Percentiles rank a stretch among this genome's conserved stretches.
Conservation (phyloP, 176 grass and related monocot genomes). For the Phyllostachys edulis region DNA sequence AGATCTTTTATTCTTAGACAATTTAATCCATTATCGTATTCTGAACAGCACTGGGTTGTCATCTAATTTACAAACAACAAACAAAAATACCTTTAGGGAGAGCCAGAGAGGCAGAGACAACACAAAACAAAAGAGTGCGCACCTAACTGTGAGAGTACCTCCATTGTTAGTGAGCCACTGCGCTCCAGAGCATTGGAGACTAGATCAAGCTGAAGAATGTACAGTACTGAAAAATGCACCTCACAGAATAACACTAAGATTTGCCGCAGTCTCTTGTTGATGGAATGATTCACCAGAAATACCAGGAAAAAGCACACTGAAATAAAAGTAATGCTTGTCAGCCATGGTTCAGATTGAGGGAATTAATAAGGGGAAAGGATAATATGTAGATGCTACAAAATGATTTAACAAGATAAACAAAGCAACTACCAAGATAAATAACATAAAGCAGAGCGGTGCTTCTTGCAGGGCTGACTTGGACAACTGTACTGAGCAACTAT, state of each 20-base stretch:
- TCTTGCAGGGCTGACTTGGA: not conserved
- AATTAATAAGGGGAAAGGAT: conserved; percentile 2
- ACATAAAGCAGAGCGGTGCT: not conserved
- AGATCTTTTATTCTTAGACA: not conserved
- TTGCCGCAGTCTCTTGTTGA: conserved; percentile 68
- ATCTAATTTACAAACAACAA: conserved; percentile 6
- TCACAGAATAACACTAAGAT: conserved; percentile 88
- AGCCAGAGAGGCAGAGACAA: conserved; percentile 21
- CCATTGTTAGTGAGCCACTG: conserved; percentile 62
- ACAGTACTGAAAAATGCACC: conserved; percentile 83
- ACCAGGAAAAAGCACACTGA: conserved; percentile 97
- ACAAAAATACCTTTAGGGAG: conserved; percentile 9
- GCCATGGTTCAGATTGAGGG: conserved; percentile 10
- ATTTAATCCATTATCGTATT: not conserved
- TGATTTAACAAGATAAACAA: conserved; percentile 13
- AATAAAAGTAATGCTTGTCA: conserved; percentile 27
- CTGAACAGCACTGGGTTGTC: not conserved
- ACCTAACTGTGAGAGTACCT: conserved; percentile 94
- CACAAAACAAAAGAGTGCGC: conserved; percentile 38
- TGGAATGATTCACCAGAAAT: conserved; percentile 89
- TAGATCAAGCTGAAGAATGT: conserved; percentile 95
- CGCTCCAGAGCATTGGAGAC: conserved; percentile 69
- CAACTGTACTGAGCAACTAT: not conserved
- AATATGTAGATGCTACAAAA: conserved; percentile 6
- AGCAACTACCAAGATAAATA: conserved; percentile 8